Base-by-base conservation (phyloP, 2,329 filamentous ascomycete genomes). In the Biscogniauxia marginata region DNA sequence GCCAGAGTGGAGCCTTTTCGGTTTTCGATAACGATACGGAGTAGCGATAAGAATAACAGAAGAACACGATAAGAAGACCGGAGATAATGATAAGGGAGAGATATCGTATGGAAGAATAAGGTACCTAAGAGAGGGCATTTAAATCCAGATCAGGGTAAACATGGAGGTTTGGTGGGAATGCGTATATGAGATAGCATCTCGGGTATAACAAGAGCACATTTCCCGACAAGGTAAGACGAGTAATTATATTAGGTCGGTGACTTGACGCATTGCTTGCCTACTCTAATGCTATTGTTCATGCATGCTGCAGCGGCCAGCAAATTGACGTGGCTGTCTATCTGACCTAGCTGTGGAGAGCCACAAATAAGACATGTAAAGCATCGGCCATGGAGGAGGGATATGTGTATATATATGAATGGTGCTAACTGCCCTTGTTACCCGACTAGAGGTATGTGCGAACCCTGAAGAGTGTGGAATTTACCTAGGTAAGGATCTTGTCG, bases 221-320 rank as follows among this genome's bases (percentile, higher is more conserved):
- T 20, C 61, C 61, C 43, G 11, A 61, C 56, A 43, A 21, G 54
- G 61, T 52, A 63, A 63, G 44, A 57, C 57, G 59, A 20, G n/a
- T n/a, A n/a, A n/a, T n/a, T n/a, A n/a, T n/a, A n/a, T n/a, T n/a
- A n/a, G n/a, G 21, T 19, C 13, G 21, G 7, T 25, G 23, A 25
- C 7, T 25, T 23, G 11, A 19, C 20, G 23, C 25, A 52, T 52
- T 20, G 7, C 21, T 21, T 21, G 20, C 19, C 22, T 20, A 9
- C 30, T 54, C 39, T 52, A 34, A 46, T 23, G 46, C 18, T 11
- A 23, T 49, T 23, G 20, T 25, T 18, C 46, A 49, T 49, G 46
- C 23, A 25, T 18, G 9, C 46, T 13, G 8, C 46, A 49, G 11
- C 20, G 7, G n/a, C 20, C 20, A 49, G 20, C n/a, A 23, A 23